Conservation (phyloP, 495 filamentous ascomycete species). For the Usnea hakonensis region DNA sequence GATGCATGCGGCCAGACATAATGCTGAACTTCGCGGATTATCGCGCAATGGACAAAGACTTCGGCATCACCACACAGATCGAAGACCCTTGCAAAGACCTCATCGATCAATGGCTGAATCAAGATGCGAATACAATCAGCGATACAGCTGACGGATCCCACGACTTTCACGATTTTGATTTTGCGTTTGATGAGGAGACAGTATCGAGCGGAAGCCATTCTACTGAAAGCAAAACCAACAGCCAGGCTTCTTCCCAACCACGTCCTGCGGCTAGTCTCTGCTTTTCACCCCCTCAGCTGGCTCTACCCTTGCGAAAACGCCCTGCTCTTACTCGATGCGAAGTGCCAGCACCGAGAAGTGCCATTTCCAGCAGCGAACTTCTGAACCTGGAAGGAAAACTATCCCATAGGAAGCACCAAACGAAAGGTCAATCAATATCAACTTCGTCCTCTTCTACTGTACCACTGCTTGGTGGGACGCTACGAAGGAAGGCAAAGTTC, state of each 20-base stretch:
- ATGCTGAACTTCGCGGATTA: slow-evolving; percentile 20
- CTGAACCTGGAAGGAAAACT: slow-evolving; percentile 21
- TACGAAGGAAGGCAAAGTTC: slow-evolving; percentile 22
- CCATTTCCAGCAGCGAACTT: slow-evolving; percentile 18
- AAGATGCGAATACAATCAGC: slow-evolving; percentile 34
- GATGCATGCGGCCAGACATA: slow-evolving; percentile 26
- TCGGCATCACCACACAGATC: slow-evolving; percentile 43
- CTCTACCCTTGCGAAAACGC: slow-evolving; percentile 11
- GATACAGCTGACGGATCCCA: slow-evolving; percentile 33
- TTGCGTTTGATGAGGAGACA: slow-evolving; percentile 37
- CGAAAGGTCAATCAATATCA: neutral
- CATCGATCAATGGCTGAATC: slow-evolving; percentile 47
- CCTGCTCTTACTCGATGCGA: slow-evolving; percentile 5
- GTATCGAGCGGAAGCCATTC: slow-evolving; percentile 19
- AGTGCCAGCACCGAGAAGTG: neutral
- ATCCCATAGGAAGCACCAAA: neutral
- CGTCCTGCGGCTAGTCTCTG: neutral
- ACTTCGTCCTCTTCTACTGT: slow-evolving; percentile 1
- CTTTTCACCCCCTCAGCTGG: neutral
- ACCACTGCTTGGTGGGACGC: slow-evolving; percentile 14
- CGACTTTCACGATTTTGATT: slow-evolving; percentile 39
- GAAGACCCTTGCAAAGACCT: slow-evolving; percentile 47
- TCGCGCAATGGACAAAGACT: slow-evolving; percentile 30
- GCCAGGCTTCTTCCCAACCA: slow-evolving; percentile 6
- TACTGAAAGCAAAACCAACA: slow-evolving; percentile 9